Evolutionary conservation across 2,329 filamentous ascomycete species (phyloP).

Genomic region (Thermothelomyces thermophilus): DNA sequence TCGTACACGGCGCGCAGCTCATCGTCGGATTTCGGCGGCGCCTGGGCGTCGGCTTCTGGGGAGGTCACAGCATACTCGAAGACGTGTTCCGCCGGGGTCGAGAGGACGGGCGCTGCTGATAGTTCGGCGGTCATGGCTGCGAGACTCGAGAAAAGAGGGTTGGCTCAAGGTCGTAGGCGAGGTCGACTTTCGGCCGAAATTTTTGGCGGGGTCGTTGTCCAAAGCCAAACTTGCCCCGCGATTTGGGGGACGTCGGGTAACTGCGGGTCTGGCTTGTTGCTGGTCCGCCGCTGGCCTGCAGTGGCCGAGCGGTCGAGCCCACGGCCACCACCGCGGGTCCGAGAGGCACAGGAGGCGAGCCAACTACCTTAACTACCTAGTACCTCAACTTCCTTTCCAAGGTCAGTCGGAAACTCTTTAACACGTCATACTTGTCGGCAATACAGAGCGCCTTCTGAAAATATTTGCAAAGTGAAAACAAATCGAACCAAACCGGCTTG

Average conservation of each 20-base stretch:
- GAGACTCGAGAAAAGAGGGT: neutral
- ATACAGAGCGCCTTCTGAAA: too few species aligned
- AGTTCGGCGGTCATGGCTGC: slow-evolving; percentile 41
- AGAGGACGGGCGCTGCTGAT: slow-evolving; percentile 52
- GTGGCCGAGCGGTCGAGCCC: too few species aligned
- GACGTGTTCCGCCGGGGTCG: slow-evolving; percentile 55
- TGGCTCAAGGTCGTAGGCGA: neutral
- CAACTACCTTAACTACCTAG: too few species aligned
- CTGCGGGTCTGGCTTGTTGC: neutral
- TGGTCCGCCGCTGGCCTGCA: neutral
- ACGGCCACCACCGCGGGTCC: too few species aligned
- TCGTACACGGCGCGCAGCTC: slow-evolving; percentile 77
- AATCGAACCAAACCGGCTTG: too few species aligned
- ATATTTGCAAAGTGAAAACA: too few species aligned
- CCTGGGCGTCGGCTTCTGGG: slow-evolving; percentile 27
- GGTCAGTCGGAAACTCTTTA: too few species aligned
- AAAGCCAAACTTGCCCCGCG: slow-evolving; percentile 13
- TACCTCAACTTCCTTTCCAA: too few species aligned
- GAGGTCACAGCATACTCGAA: slow-evolving; percentile 41
- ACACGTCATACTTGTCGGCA: too few species aligned
- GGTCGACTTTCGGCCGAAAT: slow-evolving; percentile 10
- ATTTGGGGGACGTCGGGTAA: slow-evolving; percentile 16
- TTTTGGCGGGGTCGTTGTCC: slow-evolving; percentile 14
- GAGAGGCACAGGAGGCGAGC: too few species aligned
- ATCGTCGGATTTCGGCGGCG: slow-evolving; percentile 46